Percentiles rank a stretch among this genome's conserved stretches.
These are phyloP conservation scores for Russula griseocarnosa DNA, from an alignment of 768 basidiomycete species.

Conservation along the genomic window DNA sequence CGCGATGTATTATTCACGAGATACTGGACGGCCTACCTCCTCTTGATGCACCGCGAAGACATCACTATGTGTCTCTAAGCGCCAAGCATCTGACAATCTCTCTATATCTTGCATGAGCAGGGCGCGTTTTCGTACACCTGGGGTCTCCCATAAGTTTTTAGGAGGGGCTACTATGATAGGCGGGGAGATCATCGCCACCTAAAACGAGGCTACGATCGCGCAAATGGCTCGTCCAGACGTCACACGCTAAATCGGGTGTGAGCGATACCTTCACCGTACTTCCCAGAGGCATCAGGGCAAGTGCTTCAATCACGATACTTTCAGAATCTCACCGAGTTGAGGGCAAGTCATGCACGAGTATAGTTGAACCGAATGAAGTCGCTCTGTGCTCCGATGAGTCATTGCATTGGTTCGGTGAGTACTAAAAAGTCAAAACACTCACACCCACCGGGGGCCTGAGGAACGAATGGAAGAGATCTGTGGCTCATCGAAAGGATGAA, in stretches of 20 bases:
- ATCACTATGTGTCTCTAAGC: conserved; percentile 55
- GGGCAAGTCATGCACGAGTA: conserved; percentile 16
- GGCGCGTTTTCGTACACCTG: conserved; percentile 54
- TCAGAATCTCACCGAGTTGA: conserved; percentile 13
- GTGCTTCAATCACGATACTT: background rate
- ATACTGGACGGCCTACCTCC: conserved; percentile 38
- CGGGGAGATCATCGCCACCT: conserved; percentile 39
- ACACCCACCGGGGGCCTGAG: conserved; percentile 27
- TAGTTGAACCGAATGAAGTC: conserved; percentile 26
- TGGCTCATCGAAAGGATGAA: background rate
- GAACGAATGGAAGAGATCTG: conserved; percentile 29
- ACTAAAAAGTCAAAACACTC: background rate
- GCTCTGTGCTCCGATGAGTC: conserved; percentile 20
- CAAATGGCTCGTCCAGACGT: conserved; percentile 56
- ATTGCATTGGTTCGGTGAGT: background rate
- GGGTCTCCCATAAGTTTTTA: conserved; percentile 13
- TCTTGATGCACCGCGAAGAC: conserved; percentile 57
- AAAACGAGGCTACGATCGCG: conserved; percentile 47
- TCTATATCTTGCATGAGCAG: conserved; percentile 53
- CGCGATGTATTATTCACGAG: background rate
- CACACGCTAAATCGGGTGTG: conserved; percentile 36
- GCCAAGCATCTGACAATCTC: conserved; percentile 34
- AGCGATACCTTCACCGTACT: conserved; percentile 15
- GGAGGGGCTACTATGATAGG: background rate
- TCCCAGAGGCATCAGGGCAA: background rate